Evolutionary conservation across 1,284 basidiomycete species (phyloP).

Genomic region (Trametes versicolor): DNA sequence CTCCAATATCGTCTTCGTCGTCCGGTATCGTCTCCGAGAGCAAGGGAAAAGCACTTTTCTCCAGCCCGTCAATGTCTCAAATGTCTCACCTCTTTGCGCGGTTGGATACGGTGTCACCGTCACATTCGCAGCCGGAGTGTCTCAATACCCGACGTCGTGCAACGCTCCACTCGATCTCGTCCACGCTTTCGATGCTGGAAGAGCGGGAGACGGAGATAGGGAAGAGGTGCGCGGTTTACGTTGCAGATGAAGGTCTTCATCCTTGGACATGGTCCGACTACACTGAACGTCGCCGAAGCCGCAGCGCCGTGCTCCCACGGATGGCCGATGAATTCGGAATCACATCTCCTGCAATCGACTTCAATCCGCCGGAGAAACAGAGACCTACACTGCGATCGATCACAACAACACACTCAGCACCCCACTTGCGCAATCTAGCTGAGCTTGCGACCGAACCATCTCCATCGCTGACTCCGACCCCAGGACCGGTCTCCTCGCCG

Average conservation of each 20-base stretch:
- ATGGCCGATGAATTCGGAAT: slow-evolving; percentile 14
- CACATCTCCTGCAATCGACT: slow-evolving; percentile 19
- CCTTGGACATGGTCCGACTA: neutral
- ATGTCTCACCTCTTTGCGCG: slow-evolving; percentile 30
- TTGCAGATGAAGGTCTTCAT: slow-evolving; percentile 29
- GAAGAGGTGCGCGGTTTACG: slow-evolving; percentile 42
- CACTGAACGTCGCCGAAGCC: slow-evolving; percentile 27
- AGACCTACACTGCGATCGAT: slow-evolving; percentile 39
- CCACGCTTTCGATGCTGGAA: slow-evolving; percentile 43
- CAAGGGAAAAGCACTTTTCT: slow-evolving; percentile 26
- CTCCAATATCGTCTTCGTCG: slow-evolving; percentile 18
- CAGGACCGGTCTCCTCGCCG: slow-evolving; percentile 28
- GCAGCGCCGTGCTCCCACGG: slow-evolving; percentile 28
- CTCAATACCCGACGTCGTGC: slow-evolving; percentile 35
- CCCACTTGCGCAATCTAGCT: slow-evolving; percentile 41
- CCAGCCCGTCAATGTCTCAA: slow-evolving; percentile 21
- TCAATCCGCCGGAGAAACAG: slow-evolving; percentile 33
- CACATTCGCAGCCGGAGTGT: slow-evolving; percentile 18
- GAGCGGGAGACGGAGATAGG: slow-evolving; percentile 40
- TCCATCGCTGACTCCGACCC: slow-evolving; percentile 22
- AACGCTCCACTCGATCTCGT: slow-evolving; percentile 45
- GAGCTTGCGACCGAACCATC: slow-evolving; percentile 36
- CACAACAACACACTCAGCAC: slow-evolving; percentile 42
- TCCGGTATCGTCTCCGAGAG: slow-evolving; percentile 14
- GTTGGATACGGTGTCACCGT: slow-evolving; percentile 11